Conservation (phyloP, 345 rosid species). For the Eucalyptus sideroxylon region DNA sequence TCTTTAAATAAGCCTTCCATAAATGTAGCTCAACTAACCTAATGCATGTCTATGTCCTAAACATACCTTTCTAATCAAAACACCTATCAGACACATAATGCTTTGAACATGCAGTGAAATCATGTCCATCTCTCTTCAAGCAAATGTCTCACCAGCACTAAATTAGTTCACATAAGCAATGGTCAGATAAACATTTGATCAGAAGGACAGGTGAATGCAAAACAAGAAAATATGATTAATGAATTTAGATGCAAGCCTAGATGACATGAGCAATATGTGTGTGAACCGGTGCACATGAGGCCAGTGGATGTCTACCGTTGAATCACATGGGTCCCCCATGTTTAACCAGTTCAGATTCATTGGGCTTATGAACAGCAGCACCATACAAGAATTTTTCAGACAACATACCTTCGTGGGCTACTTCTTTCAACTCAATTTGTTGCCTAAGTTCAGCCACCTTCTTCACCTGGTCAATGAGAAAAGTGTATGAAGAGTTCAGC, state of each 20-base stretch:
- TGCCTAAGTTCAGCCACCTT: conserved; percentile 53
- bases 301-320: background rate
- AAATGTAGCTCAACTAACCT: background rate
- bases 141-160: background rate
- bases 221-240: background rate
- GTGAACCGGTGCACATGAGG: background rate
- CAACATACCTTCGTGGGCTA: conserved; percentile 53
- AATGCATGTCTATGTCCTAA: background rate
- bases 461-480: conserved; percentile 46
- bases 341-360: background rate
- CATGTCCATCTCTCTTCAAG: background rate
- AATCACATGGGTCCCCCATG: background rate
- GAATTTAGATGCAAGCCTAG: background rate
- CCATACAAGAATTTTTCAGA: background rate
- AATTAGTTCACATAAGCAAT: background rate
- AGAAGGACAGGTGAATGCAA: background rate
- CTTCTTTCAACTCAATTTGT: conserved; percentile 68
- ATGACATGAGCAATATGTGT: background rate
- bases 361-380: background rate
- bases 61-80: background rate
- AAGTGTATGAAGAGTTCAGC: background rate
- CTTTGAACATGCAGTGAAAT: background rate
- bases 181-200: background rate
- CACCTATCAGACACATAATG: background rate
- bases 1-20: background rate